Base-by-base conservation (phyloP, 1,284 basidiomycete species). In the Ganoderma sp. region DNA sequence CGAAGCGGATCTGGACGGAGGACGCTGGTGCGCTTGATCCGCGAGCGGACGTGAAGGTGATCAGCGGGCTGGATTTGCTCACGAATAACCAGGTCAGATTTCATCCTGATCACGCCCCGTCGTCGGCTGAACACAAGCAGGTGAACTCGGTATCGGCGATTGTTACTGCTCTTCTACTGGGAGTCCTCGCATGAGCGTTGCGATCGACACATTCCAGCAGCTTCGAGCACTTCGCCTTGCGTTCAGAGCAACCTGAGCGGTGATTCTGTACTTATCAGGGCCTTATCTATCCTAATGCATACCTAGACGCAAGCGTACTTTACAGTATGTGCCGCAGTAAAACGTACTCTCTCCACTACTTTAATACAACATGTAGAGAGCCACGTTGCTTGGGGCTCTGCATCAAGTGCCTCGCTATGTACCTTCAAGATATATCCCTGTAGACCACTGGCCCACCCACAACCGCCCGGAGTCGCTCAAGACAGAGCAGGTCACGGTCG, bases 11-110 rank as follows among this genome's bases (percentile, higher is more conserved):
- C 60, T 82, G 96, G 37, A 88, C 90, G 34, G 90, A 93, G 72
- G 83, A 84, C 1, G 77, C 79, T 4, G 77, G 77, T 66, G 66
- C 54, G 58, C 75, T 74, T 61, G 74, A 66, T 72, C 75, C 59
- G 62, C 76, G 73, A 56, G 75, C 76, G 1, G 78, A 80, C 43
- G 76, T 90, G 61, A 84, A 85, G 71, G 83, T 87, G 12, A 86
- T 97, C 66, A 91, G 90, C 43, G 94, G 96, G 0, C 72, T 85
- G 64, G 84, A 94, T 72, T 69, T 96, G 9, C 82, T 98, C 67
- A 88, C 87, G 42, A 98, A 98, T 76, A 95, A 94, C 73, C 90
- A 92, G 81, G 92, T 90, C 61, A 73, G 84, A 67, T 0, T n/a
- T 28, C 50, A 32, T 2, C 19, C 22, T 6, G 19, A 15, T 43